A percentile compares a stretch with the other conserved stretches of the same genome.
Evolutionary conservation across 75 land plant species (phyloP).

Genomic region (Selaginella moellendorffii): DNA sequence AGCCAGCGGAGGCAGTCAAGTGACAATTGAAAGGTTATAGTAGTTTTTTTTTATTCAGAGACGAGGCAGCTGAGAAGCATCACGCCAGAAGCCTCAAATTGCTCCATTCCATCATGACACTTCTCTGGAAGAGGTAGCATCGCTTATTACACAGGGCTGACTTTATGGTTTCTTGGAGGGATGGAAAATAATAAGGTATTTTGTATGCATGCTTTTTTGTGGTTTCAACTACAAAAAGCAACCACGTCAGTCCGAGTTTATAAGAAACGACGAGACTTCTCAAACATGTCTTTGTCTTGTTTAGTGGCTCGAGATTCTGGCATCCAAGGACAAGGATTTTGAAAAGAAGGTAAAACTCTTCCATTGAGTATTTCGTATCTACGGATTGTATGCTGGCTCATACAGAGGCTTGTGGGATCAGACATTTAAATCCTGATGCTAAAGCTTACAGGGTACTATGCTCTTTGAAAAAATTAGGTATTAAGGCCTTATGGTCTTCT

Average conservation of each 20-base stretch:
- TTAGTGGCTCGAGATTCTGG: conserved; percentile 84
- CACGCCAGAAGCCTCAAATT: conserved; percentile 78
- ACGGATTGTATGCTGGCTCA: conserved; percentile 91
- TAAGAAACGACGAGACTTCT: conserved; percentile 49
- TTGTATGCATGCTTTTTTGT: background rate
- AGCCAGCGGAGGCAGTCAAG: conserved; percentile 61
- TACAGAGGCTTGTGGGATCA: conserved; percentile 94
- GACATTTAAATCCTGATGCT: too few relatives aligned
- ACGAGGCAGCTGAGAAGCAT: conserved; percentile 44
- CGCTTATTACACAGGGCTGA: too few relatives aligned
- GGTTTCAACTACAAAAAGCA: conserved; percentile 1
- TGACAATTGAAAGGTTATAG: background rate
- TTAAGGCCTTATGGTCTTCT: too few relatives aligned
- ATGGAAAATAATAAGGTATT: background rate
- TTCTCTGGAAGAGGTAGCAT: conserved; percentile 70
- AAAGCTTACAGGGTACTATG: too few relatives aligned
- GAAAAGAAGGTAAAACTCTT: conserved; percentile 52
- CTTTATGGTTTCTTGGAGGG: background rate
- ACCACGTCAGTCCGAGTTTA: conserved; percentile 77
- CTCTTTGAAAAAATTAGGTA: too few relatives aligned
- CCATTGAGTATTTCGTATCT: conserved; percentile 26
- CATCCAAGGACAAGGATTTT: conserved; percentile 78
- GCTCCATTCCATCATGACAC: conserved; percentile 79
- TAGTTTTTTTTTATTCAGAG: conserved; percentile 11
- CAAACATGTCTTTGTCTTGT: conserved; percentile 85